phyloP scores from a whole-genome alignment of 2,329 filamentous ascomycete genomes.

The Fusarium guadeloupense region DNA sequence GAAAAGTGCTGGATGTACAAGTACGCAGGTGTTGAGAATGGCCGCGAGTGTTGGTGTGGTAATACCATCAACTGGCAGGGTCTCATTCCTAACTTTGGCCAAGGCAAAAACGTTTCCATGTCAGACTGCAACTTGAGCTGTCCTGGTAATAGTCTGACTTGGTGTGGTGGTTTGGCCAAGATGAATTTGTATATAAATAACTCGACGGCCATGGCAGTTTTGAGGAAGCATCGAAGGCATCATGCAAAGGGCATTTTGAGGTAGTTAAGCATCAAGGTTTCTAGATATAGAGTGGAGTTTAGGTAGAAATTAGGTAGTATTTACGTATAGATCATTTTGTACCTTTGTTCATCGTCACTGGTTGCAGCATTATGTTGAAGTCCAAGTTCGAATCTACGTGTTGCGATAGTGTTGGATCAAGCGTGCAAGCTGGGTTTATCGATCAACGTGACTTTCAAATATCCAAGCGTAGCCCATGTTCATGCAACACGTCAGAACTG shows the following conservation, averaged over 20 bases:
- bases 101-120: slow-evolving; percentile 45
- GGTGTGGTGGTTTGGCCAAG: slow-evolving; percentile 45
- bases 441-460: no score
- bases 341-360: not conserved
- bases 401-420: no score
- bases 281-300: not conserved
- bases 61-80: slow-evolving; percentile 45
- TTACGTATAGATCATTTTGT: not conserved
- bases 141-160: slow-evolving; percentile 46
- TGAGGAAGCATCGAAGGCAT: slow-evolving; percentile 17
- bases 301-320: not conserved
- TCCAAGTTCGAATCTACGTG: no score
- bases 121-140: slow-evolving; percentile 48
- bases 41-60: slow-evolving; percentile 52
- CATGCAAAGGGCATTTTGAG: not conserved
- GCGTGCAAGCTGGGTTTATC: no score
- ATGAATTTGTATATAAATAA: slow-evolving; percentile 48
- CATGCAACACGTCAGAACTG: no score
- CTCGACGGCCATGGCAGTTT: slow-evolving; percentile 6
- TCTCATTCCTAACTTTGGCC: slow-evolving; percentile 16
- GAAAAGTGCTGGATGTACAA: slow-evolving; percentile 47
- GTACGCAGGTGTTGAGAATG: slow-evolving; percentile 52
- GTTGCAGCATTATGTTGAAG: no score
- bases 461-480: no score
- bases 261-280: not conserved